Conservation (phyloP, 495 filamentous ascomycete species). For the Wilcoxina mikolae region DNA sequence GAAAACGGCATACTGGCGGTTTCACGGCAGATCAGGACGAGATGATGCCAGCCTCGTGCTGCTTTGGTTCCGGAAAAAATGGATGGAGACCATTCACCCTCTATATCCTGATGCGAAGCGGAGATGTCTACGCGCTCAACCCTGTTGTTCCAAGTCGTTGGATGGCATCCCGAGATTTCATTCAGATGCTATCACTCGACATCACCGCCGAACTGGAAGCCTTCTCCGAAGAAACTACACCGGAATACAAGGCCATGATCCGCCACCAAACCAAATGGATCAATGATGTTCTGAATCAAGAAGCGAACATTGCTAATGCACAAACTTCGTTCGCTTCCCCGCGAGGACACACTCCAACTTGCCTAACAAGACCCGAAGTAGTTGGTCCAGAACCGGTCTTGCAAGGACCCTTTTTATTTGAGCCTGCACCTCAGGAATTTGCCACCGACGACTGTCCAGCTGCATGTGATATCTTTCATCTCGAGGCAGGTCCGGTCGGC, state of each 20-base stretch:
- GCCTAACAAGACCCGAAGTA: slow-evolving; percentile 14
- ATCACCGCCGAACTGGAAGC: slow-evolving; percentile 23
- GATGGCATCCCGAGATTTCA: slow-evolving; percentile 19
- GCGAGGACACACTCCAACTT: slow-evolving; percentile 14
- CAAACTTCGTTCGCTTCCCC: slow-evolving; percentile 6
- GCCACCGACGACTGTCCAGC: slow-evolving; percentile 12
- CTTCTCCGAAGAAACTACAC: slow-evolving; percentile 12
- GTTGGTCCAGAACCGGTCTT: slow-evolving; percentile 17
- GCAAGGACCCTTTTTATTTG: slow-evolving; percentile 27
- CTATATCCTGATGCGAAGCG: slow-evolving; percentile 27
- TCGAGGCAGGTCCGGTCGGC: slow-evolving; percentile 16
- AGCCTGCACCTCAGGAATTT: slow-evolving; percentile 23
- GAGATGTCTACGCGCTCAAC: slow-evolving; percentile 25
- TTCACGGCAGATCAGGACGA: slow-evolving; percentile 19
- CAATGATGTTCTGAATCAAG: slow-evolving; percentile 24
- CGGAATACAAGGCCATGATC: slow-evolving; percentile 13
- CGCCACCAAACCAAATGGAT: slow-evolving; percentile 29
- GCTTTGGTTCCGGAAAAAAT: slow-evolving; percentile 19
- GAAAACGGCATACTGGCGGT: slow-evolving; percentile 13
- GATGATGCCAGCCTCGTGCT: slow-evolving; percentile 26
- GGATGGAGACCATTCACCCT: slow-evolving; percentile 27
- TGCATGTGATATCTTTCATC: slow-evolving; percentile 28
- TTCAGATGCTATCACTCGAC: slow-evolving; percentile 23
- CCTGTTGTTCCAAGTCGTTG: slow-evolving; percentile 27
- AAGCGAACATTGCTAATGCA: slow-evolving; percentile 9